Conservation (phyloP, 164 flowering plant genomes). For the Malania oleifera region DNA sequence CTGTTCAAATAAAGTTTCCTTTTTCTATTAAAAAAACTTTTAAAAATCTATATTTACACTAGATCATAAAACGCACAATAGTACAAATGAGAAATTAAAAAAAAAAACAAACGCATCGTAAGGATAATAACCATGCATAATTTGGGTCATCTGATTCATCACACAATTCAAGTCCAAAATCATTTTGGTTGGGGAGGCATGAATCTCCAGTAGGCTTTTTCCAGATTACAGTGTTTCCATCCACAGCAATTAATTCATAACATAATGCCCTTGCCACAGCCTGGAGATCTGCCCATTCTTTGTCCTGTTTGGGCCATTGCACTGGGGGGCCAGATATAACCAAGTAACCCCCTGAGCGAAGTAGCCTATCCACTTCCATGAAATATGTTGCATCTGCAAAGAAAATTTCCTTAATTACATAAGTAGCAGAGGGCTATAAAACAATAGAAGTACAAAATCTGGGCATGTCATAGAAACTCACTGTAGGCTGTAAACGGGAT, state of each 20-base stretch:
- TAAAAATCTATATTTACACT: too few species aligned
- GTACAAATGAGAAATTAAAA: too few species aligned
- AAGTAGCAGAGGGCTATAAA: slow-evolving; percentile 4
- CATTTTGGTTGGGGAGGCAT: slow-evolving; percentile 81
- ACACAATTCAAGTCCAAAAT: slow-evolving; percentile 73
- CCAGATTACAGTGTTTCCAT: slow-evolving; percentile 96
- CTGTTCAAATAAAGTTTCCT: too few species aligned
- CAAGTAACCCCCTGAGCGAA: slow-evolving; percentile 89
- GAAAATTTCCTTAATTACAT: slow-evolving; percentile 7
- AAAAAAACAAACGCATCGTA: background rate
- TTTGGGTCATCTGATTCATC: slow-evolving; percentile 76
- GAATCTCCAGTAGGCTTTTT: slow-evolving; percentile 78
- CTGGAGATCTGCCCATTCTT: slow-evolving; percentile 99
- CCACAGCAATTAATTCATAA: slow-evolving; percentile 87
- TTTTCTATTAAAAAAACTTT: too few species aligned
- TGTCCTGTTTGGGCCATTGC: slow-evolving; percentile 92
- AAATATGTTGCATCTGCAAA: slow-evolving; percentile 94
- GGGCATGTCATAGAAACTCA: slow-evolving; percentile 32
- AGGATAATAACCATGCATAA: slow-evolving; percentile 63
- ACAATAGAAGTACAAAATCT: background rate
- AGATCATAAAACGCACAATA: background rate
- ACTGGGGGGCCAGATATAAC: slow-evolving; percentile 99
- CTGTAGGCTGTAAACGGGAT: slow-evolving; percentile 96
- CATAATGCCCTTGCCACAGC: slow-evolving; percentile 82
- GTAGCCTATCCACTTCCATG: slow-evolving; percentile 87